These are phyloP conservation scores for Xerocomellus intermedius DNA, from an alignment of 768 basidiomycete genomes.

Conservation along the genomic window DNA sequence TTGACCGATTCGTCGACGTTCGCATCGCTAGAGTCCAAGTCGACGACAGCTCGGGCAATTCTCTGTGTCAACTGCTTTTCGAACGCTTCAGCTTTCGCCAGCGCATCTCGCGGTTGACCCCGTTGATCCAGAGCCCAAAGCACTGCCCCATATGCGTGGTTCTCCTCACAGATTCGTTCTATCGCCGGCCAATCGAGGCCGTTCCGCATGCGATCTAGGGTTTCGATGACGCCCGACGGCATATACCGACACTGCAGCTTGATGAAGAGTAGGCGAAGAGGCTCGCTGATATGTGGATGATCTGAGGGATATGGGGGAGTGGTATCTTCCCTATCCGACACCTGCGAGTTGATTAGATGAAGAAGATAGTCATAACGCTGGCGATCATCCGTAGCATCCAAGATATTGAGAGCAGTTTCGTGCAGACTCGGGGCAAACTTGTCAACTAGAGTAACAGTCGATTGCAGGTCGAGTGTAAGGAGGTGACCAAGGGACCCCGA, in stretches of 20 bases:
- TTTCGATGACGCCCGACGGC: conserved; percentile 58
- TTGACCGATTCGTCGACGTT: conserved; percentile 39
- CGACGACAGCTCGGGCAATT: conserved; percentile 41
- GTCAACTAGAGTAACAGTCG: conserved; percentile 74
- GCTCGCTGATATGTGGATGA: conserved; percentile 45
- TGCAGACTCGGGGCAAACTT: conserved; percentile 67
- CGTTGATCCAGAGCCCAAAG: conserved; percentile 75
- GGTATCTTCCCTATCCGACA: conserved; percentile 41
- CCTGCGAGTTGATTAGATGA: conserved; percentile 55
- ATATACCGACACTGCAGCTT: conserved; percentile 71
- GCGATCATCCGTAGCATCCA: conserved; percentile 46
- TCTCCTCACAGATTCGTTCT: conserved; percentile 62
- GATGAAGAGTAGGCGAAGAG: conserved; percentile 63
- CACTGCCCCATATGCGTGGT: conserved; percentile 68
- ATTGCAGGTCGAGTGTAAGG: conserved; percentile 54
- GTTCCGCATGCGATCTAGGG: conserved; percentile 51
- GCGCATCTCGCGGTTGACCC: conserved; percentile 61
- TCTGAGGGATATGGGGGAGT: conserved; percentile 29
- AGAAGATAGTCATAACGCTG: conserved; percentile 76
- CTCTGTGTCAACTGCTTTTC: conserved; percentile 48
- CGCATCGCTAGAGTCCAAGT: conserved; percentile 10
- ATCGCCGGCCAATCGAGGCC: conserved; percentile 56
- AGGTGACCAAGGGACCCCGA: conserved; percentile 62
- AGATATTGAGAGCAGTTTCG: conserved; percentile 50
- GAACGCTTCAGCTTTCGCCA: conserved; percentile 62